Evolutionary conservation across 495 filamentous ascomycete species (phyloP), one percentile per base, ranked within the genome.

Genomic region (Jackrogersella minutella): DNA sequence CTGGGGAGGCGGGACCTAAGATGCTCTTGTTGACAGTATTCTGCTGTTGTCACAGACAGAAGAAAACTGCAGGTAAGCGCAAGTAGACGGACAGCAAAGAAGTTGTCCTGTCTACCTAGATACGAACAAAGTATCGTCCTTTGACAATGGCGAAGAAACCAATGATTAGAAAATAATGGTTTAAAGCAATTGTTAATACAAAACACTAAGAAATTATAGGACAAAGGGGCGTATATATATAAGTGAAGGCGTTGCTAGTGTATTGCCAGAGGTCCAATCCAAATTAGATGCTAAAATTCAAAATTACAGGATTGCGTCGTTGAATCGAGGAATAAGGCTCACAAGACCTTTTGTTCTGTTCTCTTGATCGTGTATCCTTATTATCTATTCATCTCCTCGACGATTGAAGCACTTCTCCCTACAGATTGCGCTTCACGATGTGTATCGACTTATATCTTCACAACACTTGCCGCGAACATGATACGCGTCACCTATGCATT

Each of bases 401-500:
- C 36, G 14, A 17, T 17, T 26, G 19, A 13, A 44, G 19, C 41
- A 1, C 41, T 7, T 44, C 41, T 44, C 1, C 41, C 19, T 44
- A 9, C 19, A 30, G 19, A 31, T 30, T 9, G 5, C 16, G 33
- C 11, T 24, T 30, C 60, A 47, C 1, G n/a, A 72, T 66, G 62
- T 69, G 60, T 26, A 9, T 69, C 36, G 22, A 43, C 0, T 11
- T 70, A 3, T 31, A 33, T 24, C 19, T 55, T 3, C 62, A 70
- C 33, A 1, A 58, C 21, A 73, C 70, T n/a, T 11, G 49, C 1
- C 14, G 13, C 4, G 39, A 47, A 11, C 67, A 70, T 22, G 70
- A 73, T 9, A 68, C 59, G 3, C 70, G 63, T 0, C 66, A 34
- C 37, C 24, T 7, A 6, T 47, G 58, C 21, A 36, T 62, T 9